These are phyloP conservation scores for Naganishia onofrii DNA, from an alignment of 768 basidiomycete species.

Conservation along the genomic window DNA sequence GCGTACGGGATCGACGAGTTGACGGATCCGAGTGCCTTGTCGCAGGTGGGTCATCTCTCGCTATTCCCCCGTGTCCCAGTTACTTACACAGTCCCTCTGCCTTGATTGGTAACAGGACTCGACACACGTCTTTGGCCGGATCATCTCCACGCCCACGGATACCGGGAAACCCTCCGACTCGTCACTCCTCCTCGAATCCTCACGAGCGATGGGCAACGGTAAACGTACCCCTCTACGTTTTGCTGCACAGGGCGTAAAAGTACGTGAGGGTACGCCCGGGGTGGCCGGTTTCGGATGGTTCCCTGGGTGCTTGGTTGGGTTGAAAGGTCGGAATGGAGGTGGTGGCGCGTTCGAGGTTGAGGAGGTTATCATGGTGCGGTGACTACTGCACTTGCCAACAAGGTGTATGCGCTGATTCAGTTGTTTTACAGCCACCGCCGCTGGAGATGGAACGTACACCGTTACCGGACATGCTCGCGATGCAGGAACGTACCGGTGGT, in stretches of 20 bases:
- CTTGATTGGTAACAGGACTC: constrained; percentile 57
- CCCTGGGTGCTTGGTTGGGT: constrained; percentile 79
- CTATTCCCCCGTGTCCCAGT: constrained; percentile 9
- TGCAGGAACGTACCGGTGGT: constrained; percentile 54
- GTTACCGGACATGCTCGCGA: constrained; percentile 54
- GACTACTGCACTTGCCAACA: too few species aligned
- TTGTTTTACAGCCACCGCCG: constrained; percentile 61
- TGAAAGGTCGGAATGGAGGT: constrained; percentile 87
- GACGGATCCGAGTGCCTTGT: constrained; percentile 67
- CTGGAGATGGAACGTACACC: constrained; percentile 54
- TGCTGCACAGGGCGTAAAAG: constrained; percentile 60
- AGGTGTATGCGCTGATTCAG: background rate
- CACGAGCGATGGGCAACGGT: constrained; percentile 66
- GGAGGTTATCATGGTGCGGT: constrained; percentile 77
- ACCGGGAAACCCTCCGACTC: constrained; percentile 68
- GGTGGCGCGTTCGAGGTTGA: constrained; percentile 80
- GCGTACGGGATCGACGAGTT: constrained; percentile 72
- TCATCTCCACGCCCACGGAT: constrained; percentile 54
- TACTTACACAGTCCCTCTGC: constrained; percentile 9
- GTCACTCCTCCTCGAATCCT: constrained; percentile 75
- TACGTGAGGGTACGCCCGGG: constrained; percentile 66
- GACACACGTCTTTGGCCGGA: constrained; percentile 68
- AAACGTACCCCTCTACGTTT: constrained; percentile 69
- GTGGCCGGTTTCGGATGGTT: constrained; percentile 71
- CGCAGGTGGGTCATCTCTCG: constrained; percentile 55